These are phyloP conservation scores for Paramecium bursaria DNA, from an alignment of 73 alveolate genomes.

Conservation along the genomic window DNA sequence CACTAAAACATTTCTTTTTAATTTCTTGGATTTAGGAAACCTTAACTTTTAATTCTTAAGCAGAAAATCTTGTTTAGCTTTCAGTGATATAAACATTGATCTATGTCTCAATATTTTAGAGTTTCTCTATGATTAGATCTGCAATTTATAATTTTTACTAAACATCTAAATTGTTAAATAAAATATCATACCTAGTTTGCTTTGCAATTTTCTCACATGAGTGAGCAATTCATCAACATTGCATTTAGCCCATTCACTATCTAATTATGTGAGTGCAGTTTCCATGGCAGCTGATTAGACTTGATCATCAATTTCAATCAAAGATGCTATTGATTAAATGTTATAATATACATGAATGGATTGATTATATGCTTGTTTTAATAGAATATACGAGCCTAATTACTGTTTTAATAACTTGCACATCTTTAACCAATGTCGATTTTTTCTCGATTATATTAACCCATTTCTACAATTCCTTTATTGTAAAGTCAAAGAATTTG, in stretches of 20 bases:
- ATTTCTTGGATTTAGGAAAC: too few relatives aligned
- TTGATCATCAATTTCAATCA: neutral
- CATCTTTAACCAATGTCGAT: neutral
- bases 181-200: too few relatives aligned
- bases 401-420: constrained; percentile 12
- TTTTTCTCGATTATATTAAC: constrained; percentile 1
- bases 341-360: neutral
- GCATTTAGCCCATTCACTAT: constrained; percentile 35
- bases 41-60: too few relatives aligned
- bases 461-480: constrained; percentile 41
- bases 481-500: constrained; percentile 38
- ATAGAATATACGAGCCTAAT: constrained; percentile 20
- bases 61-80: too few relatives aligned
- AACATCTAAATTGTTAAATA: neutral
- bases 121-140: neutral
- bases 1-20: too few relatives aligned
- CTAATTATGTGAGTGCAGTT: neutral
- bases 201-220: neutral
- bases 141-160: neutral
- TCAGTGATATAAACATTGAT: neutral
- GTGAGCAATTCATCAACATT: neutral
- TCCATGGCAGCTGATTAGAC: neutral
- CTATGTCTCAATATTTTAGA: neutral
- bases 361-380: neutral
- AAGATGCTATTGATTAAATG: neutral